Evolutionary conservation across 768 basidiomycete genomes (phyloP).

Genomic region (Calocera viscosa): DNA sequence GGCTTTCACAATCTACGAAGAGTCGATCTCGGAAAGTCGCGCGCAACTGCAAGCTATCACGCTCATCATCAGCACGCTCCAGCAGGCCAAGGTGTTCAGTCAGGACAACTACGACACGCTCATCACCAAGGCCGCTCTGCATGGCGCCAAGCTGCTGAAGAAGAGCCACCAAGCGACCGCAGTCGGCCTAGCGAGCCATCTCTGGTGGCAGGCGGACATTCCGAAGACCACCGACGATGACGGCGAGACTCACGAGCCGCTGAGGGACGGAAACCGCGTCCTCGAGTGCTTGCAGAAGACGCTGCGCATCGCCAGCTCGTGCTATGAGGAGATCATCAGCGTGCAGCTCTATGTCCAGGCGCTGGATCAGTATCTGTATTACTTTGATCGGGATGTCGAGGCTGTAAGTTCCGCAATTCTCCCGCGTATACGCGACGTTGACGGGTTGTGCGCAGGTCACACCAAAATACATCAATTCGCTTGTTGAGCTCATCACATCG

Average conservation of each 20-base stretch:
- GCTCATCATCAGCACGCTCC: slow-evolving; percentile 81
- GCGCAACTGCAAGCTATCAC: slow-evolving; percentile 97
- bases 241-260: slow-evolving; percentile 21
- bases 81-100: slow-evolving; percentile 80
- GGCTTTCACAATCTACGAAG: slow-evolving; percentile 95
- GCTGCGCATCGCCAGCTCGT: slow-evolving; percentile 87
- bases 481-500: slow-evolving; percentile 89
- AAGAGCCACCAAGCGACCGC: slow-evolving; percentile 96
- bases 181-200: slow-evolving; percentile 85
- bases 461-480: slow-evolving; percentile 89
- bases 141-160: slow-evolving; percentile 91
- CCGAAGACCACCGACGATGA: slow-evolving; percentile 7
- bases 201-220: slow-evolving; percentile 90
- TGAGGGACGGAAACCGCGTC: slow-evolving; percentile 86
- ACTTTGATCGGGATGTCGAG: slow-evolving; percentile 84
- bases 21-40: slow-evolving; percentile 88
- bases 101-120: slow-evolving; percentile 93
- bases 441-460: slow-evolving; percentile 48
- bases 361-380: slow-evolving; percentile 90
- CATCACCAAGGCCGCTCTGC: slow-evolving; percentile 96
- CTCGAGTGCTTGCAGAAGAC: slow-evolving; percentile 96
- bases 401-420: slow-evolving; percentile 47
- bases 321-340: slow-evolving; percentile 92
- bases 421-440: neutral
- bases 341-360: slow-evolving; percentile 94